These are phyloP conservation scores for Kokia cookei DNA, from an alignment of 441 rosid species.

Conservation along the genomic window DNA sequence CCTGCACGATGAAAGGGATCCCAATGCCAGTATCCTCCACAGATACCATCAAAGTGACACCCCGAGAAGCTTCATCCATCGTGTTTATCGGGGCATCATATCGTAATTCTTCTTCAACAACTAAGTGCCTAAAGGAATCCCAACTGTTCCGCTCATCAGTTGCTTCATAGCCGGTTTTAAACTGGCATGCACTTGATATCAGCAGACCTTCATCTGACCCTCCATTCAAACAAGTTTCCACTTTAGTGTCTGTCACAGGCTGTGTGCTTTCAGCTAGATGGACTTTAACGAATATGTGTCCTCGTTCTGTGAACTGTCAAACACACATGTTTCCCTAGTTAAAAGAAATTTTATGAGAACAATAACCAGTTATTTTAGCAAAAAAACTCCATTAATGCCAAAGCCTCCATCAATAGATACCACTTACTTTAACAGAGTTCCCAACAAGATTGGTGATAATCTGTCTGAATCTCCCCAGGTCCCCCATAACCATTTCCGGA, in stretches of 20 bases:
- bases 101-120: slow-evolving; percentile 37
- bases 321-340: background rate
- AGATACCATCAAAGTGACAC: slow-evolving; percentile 56
- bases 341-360: background rate
- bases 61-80: slow-evolving; percentile 31
- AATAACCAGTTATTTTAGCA: background rate
- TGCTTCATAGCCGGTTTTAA: slow-evolving; percentile 77
- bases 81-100: slow-evolving; percentile 24
- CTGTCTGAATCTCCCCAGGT: slow-evolving; percentile 94
- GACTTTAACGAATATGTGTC: slow-evolving; percentile 87
- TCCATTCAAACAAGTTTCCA: slow-evolving; percentile 39
- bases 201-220: slow-evolving; percentile 36
- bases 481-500: slow-evolving; percentile 79
- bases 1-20: slow-evolving; percentile 83
- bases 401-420: too few species aligned
- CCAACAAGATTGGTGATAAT: slow-evolving; percentile 93
- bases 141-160: slow-evolving; percentile 78
- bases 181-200: slow-evolving; percentile 27
- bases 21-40: slow-evolving; percentile 98
- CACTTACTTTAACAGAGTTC: slow-evolving; percentile 86
- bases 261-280: slow-evolving; percentile 57
- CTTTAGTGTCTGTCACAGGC: slow-evolving; percentile 32
- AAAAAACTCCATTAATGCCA: too few species aligned
- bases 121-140: slow-evolving; percentile 70
- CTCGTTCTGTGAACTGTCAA: slow-evolving; percentile 84